Conservation (phyloP, 1,139 yeast genomes). For the Hyphopichia fennica region DNA sequence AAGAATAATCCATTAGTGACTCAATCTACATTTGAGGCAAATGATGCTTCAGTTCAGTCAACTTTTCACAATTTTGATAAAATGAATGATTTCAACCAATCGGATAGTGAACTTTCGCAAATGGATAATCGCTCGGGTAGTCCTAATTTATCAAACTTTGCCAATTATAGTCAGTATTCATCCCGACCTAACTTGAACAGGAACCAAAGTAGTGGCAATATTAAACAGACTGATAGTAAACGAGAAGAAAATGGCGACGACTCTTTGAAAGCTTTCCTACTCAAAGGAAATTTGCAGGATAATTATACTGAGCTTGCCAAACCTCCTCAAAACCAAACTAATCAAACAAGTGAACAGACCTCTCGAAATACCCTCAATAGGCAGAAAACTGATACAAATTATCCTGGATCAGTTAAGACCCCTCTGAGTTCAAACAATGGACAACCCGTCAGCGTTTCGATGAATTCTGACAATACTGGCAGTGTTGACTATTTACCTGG, state of each 20-base stretch:
- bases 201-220: background rate
- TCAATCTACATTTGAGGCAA: conserved; percentile 8
- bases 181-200: background rate
- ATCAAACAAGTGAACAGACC: background rate
- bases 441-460: background rate
- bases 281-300: conserved; percentile 1
- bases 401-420: background rate
- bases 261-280: conserved; percentile 1
- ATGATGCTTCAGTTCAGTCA: conserved; percentile 20
- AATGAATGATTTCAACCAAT: conserved; percentile 26
- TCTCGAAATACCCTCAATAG: background rate
- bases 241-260: conserved; percentile 4
- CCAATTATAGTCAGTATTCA: background rate
- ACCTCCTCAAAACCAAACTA: background rate
- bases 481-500: conserved; percentile 60
- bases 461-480: background rate
- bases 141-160: background rate
- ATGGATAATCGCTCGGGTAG: background rate
- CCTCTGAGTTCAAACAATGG: background rate
- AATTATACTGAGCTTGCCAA: background rate
- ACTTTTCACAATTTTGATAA: conserved; percentile 36
- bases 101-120: background rate
- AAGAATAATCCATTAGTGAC: conserved; percentile 7
- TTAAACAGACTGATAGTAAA: background rate
- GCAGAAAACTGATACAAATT: background rate